Evolutionary conservation across 305 asterid genomes (phyloP).

Genomic region (Fraxinus albicans): DNA sequence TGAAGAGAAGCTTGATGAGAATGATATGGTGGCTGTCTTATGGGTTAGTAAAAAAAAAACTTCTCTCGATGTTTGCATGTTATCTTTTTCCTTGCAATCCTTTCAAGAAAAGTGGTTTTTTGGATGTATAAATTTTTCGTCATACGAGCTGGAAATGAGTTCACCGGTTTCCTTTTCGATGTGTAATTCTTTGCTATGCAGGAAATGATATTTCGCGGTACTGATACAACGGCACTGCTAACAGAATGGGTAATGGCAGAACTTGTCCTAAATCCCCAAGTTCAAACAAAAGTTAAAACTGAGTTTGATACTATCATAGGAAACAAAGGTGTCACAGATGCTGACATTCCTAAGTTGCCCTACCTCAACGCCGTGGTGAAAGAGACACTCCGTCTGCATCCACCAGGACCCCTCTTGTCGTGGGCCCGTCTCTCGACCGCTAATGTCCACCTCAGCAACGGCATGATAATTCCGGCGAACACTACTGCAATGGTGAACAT

Average conservation of each 20-base stretch:
- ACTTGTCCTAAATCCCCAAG: conserved; percentile 37
- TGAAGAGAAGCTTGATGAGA: conserved; percentile 52
- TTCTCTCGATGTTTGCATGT: neutral
- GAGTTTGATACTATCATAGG: conserved; percentile 30
- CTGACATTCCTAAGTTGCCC: conserved; percentile 33
- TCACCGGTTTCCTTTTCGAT: neutral
- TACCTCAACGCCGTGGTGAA: conserved; percentile 57
- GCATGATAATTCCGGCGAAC: conserved; percentile 54
- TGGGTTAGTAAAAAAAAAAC: conserved; percentile 45
- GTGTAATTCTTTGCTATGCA: neutral
- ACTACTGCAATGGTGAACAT: conserved; percentile 72
- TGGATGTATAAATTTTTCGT: no score
- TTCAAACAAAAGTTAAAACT: conserved; percentile 36
- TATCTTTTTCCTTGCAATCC: neutral
- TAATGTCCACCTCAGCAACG: conserved; percentile 50
- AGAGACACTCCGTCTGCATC: conserved; percentile 58
- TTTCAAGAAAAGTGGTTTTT: neutral
- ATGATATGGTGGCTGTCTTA: conserved; percentile 63
- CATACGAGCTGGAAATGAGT: neutral
- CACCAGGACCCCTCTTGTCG: conserved; percentile 63
- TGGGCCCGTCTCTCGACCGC: conserved; percentile 62
- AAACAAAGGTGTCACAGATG: conserved; percentile 19
- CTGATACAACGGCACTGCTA: conserved; percentile 57
- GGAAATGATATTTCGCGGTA: conserved; percentile 73
- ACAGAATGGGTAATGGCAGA: conserved; percentile 71